Percentiles rank a stretch among this genome's conserved stretches.
phyloP scores from a whole-genome alignment of 352 stramenopile species.

The Phytophthora pisi region DNA sequence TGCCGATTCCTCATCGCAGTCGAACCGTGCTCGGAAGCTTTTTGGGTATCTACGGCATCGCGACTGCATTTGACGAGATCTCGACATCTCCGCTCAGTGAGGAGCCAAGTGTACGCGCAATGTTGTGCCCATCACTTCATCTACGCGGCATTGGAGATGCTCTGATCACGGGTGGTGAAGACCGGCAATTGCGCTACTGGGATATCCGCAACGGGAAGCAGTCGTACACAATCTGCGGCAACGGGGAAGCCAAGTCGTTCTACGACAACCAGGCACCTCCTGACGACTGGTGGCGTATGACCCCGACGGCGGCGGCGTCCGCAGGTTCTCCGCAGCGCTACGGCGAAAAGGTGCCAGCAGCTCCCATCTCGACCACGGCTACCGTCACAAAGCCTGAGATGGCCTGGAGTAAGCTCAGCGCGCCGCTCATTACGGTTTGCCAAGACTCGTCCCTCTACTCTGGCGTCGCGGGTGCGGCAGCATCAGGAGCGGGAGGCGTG shows the following conservation, averaged over 20 bases:
- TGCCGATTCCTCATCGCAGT: conserved; percentile 78
- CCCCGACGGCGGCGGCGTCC: conserved; percentile 44
- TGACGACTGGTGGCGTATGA: conserved; percentile 87
- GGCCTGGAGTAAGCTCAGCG: conserved; percentile 87
- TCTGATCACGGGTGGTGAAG: conserved; percentile 95
- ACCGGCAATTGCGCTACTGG: conserved; percentile 97
- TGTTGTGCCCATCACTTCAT: conserved; percentile 89
- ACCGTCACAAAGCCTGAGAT: conserved; percentile 81
- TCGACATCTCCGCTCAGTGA: conserved; percentile 71
- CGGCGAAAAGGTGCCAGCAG: conserved; percentile 40
- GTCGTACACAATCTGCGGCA: conserved; percentile 94
- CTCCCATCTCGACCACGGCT: conserved; percentile 26
- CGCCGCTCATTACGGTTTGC: conserved; percentile 84
- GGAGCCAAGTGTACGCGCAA: conserved; percentile 85
- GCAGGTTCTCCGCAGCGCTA: conserved; percentile 32
- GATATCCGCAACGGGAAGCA: conserved; percentile 94
- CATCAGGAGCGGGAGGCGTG: conserved; percentile 59
- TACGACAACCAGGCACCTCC: conserved; percentile 86
- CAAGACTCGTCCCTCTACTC: conserved; percentile 83
- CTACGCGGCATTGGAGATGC: conserved; percentile 80
- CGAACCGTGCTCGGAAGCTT: conserved; percentile 77
- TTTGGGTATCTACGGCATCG: conserved; percentile 82
- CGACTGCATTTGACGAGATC: conserved; percentile 85
- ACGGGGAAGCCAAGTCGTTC: conserved; percentile 84
- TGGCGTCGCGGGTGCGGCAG: conserved; percentile 46